phyloP scores from a whole-genome alignment of 108 stramenopile species.

The Hondaea fermentalgiana region DNA sequence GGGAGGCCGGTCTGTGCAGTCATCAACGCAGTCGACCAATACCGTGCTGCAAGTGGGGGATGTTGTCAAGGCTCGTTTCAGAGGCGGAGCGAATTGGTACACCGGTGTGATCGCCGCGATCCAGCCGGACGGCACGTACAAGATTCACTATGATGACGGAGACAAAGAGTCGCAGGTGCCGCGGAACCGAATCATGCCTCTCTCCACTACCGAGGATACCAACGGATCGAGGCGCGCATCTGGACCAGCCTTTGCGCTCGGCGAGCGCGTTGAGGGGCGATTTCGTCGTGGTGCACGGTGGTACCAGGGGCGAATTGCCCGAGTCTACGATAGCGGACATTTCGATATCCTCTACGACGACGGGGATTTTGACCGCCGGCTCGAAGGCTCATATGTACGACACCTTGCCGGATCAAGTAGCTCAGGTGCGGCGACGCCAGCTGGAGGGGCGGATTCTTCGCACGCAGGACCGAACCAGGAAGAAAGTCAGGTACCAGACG shows the following conservation, averaged over 20 bases:
- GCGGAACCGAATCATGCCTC: background rate
- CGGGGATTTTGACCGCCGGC: background rate
- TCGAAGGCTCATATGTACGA: background rate
- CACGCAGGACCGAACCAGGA: background rate
- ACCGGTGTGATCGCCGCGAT: background rate
- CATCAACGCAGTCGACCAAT: too few relatives aligned
- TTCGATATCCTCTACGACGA: slow-evolving; percentile 1
- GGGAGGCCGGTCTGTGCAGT: too few relatives aligned
- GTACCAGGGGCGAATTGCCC: background rate
- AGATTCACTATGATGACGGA: background rate
- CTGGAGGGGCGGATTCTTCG: background rate
- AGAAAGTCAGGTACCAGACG: background rate
- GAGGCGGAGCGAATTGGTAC: background rate
- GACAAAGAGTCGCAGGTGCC: background rate
- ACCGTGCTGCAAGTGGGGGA: background rate
- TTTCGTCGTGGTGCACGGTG: background rate
- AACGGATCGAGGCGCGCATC: too few relatives aligned
- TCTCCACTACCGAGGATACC: background rate
- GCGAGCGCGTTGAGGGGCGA: background rate
- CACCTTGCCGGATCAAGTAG: background rate
- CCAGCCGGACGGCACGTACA: background rate
- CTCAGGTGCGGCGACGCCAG: background rate
- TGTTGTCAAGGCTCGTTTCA: background rate
- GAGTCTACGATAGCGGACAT: background rate
- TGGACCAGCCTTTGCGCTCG: background rate